A percentile compares a stretch with the other conserved stretches of the same genome.
Conservation (phyloP, 2,329 filamentous ascomycete species). For the Verticillium tricorpus region DNA sequence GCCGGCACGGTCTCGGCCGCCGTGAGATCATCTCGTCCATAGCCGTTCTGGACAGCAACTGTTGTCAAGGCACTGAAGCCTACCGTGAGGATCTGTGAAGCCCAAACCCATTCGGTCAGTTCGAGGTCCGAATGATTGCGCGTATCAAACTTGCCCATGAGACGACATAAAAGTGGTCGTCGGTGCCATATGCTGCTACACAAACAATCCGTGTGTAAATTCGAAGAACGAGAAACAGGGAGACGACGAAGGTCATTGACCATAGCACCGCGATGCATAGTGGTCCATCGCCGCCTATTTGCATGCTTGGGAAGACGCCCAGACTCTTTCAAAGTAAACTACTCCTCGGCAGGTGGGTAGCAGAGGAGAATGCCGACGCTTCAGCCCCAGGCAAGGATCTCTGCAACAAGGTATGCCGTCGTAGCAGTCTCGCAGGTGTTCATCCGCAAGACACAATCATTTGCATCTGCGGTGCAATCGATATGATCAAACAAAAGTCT, state of each 20-base stretch:
- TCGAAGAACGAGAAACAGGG: slow-evolving; percentile 26
- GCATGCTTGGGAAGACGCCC: not conserved
- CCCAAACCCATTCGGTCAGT: not conserved
- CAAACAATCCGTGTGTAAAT: slow-evolving; percentile 28
- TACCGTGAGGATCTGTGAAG: not conserved
- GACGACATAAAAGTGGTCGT: slow-evolving; percentile 29
- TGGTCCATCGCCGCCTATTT: slow-evolving; percentile 1
- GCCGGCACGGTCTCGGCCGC: slow-evolving; percentile 18
- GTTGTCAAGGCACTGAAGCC: not conserved
- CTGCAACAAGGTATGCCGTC: too few species aligned
- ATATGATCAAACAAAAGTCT: not conserved
- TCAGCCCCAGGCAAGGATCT: too few species aligned
- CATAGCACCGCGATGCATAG: slow-evolving; percentile 14
- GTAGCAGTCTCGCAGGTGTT: too few species aligned
- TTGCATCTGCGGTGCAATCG: too few species aligned
- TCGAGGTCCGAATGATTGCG: not conserved
- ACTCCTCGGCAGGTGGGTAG: too few species aligned
- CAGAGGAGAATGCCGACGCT: too few species aligned
- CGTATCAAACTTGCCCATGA: slow-evolving; percentile 15
- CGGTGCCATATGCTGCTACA: slow-evolving; percentile 24
- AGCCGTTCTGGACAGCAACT: not conserved
- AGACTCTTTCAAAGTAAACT: not conserved
- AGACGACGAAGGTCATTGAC: slow-evolving; percentile 14
- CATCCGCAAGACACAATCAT: too few species aligned
- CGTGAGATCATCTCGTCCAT: not conserved